These are phyloP conservation scores for Trichosporon faecale DNA, from an alignment of 1,284 basidiomycete genomes.

Conservation along the genomic window DNA sequence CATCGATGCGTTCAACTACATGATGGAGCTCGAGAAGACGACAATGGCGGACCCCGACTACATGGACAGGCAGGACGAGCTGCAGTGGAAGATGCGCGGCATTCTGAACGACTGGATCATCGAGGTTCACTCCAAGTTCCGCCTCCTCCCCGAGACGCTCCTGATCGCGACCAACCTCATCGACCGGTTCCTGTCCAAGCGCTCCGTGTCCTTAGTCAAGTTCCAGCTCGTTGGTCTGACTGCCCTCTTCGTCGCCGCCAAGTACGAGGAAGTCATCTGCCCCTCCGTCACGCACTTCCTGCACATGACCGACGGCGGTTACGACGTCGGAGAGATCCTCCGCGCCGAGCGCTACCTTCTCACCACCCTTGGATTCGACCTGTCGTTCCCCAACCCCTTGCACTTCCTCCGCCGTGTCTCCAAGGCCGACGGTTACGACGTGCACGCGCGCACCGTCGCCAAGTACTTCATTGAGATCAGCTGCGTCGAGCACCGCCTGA, in stretches of 20 bases:
- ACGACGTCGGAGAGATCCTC: constrained; percentile 81
- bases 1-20: constrained; percentile 87
- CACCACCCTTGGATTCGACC: constrained; percentile 85
- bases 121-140: constrained; percentile 91
- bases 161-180: constrained; percentile 94
- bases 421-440: constrained; percentile 94
- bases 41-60: constrained; percentile 85
- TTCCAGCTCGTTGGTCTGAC: constrained; percentile 94
- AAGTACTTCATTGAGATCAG: constrained; percentile 93
- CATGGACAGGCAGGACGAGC: constrained; percentile 84
- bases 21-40: constrained; percentile 69
- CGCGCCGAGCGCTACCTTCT: constrained; percentile 92
- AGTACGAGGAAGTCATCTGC: constrained; percentile 93
- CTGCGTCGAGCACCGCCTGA: constrained; percentile 79
- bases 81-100: constrained; percentile 91
- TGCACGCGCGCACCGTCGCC: constrained; percentile 82
- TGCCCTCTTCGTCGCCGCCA: constrained; percentile 87
- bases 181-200: constrained; percentile 89
- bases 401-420: constrained; percentile 87
- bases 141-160: constrained; percentile 89
- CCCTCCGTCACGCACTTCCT: constrained; percentile 86
- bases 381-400: constrained; percentile 90
- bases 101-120: constrained; percentile 97
- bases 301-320: constrained; percentile 82
- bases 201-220: constrained; percentile 86